Conservation (phyloP, 257 asterid species). For the Rehmannia glutinosa region DNA sequence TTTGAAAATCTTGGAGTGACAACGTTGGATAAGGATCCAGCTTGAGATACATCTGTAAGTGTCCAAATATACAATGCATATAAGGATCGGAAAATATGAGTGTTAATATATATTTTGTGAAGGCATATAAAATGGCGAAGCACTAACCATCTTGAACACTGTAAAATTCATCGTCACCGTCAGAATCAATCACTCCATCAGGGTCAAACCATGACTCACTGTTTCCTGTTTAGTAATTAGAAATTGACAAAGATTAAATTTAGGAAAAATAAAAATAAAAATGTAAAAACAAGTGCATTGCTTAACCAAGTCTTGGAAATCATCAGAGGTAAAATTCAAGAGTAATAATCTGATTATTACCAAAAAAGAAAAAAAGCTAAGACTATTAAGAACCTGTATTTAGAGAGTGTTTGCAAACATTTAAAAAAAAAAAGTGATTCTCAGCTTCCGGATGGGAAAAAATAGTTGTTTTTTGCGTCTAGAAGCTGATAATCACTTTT, state of each 20-base stretch:
- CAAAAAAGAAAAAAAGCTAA: too few relatives aligned
- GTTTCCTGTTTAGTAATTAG: slow-evolving; percentile 42
- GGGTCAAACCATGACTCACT: slow-evolving; percentile 82
- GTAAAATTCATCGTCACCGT: slow-evolving; percentile 80
- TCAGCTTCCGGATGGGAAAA: too few relatives aligned
- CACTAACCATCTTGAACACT: slow-evolving; percentile 89
- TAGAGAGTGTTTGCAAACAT: too few relatives aligned
- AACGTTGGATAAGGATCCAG: slow-evolving; percentile 66
- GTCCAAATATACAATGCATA: not conserved
- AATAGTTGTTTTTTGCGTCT: too few relatives aligned
- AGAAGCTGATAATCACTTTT: too few relatives aligned
- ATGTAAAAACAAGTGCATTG: too few relatives aligned
- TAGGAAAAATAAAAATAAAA: not conserved
- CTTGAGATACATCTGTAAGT: slow-evolving; percentile 74
- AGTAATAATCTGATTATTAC: too few relatives aligned
- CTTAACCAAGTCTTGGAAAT: too few relatives aligned
- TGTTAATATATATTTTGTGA: not conserved
- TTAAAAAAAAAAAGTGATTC: too few relatives aligned
- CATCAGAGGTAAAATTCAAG: too few relatives aligned
- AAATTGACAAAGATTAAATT: not conserved
- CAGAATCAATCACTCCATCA: slow-evolving; percentile 62
- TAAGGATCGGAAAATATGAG: not conserved
- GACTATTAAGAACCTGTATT: not conserved
- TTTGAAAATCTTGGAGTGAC: slow-evolving; percentile 81
- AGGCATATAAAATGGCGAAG: not conserved